phyloP scores from a whole-genome alignment of 257 asterid genomes.

The Fraxinus excelsior region DNA sequence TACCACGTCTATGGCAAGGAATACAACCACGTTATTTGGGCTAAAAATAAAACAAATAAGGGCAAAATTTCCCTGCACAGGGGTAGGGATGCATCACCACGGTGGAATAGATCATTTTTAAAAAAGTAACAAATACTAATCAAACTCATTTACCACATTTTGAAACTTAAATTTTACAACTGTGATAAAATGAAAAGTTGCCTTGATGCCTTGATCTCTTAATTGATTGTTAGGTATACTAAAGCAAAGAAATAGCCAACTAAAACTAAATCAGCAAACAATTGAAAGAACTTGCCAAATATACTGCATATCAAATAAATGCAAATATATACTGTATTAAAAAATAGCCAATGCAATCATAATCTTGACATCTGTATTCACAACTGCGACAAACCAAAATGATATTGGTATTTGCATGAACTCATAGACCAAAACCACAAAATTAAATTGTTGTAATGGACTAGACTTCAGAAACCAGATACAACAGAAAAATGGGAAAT shows the following conservation, averaged over 20 bases:
- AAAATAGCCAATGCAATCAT: not conserved
- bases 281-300: not conserved
- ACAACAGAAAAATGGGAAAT: constrained; percentile 10
- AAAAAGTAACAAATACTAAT: not conserved
- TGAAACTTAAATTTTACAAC: constrained; percentile 13
- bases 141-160: constrained; percentile 8
- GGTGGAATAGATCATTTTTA: not conserved
- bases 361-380: not conserved
- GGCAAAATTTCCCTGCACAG: not conserved
- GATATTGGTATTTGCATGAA: not conserved
- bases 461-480: not conserved
- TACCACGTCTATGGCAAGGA: not conserved
- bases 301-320: not conserved
- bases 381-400: not conserved
- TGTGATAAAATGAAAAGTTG: not conserved
- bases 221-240: not conserved
- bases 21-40: not conserved
- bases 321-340: not conserved
- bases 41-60: not conserved
- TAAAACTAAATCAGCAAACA: not conserved
- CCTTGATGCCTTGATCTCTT: not conserved
- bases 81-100: not conserved
- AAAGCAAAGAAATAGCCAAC: not conserved
- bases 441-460: not conserved
- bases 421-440: constrained; percentile 7